A percentile compares a stretch with the other conserved stretches of the same genome.
These are phyloP conservation scores for Haplosporangium sp. DNA, from an alignment of 371 early-diverging fungal genomes.

Conservation along the genomic window DNA sequence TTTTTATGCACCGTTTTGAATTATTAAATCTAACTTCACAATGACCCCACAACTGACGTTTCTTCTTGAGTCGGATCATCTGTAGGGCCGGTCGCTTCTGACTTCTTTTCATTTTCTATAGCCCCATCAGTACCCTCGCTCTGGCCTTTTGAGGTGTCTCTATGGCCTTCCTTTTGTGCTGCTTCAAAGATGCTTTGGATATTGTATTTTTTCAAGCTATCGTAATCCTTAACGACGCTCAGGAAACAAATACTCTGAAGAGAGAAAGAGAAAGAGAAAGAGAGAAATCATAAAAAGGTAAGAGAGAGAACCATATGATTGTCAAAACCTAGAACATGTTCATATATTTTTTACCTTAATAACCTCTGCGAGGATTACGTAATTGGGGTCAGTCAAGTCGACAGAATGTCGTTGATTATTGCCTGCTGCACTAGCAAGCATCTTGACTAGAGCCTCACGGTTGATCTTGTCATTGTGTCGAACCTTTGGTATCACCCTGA, in stretches of 20 bases:
- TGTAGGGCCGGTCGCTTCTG: neutral
- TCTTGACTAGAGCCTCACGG: constrained; percentile 67
- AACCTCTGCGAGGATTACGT: constrained; percentile 75
- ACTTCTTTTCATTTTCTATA: neutral
- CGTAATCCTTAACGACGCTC: constrained; percentile 75
- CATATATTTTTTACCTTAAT: constrained; percentile 64
- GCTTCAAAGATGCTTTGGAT: constrained; percentile 67
- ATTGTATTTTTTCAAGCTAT: constrained; percentile 74
- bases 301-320: neutral
- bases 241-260: constrained; percentile 76
- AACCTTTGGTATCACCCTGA: constrained; percentile 72
- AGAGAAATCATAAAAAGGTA: neutral
- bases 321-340: neutral
- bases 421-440: constrained; percentile 68
- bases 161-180: neutral
- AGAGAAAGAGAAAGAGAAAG: constrained; percentile 5
- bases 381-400: constrained; percentile 71
- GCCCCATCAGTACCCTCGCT: neutral
- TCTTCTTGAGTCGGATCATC: neutral
- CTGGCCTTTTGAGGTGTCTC: neutral
- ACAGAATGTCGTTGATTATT: constrained; percentile 65
- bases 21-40: neutral
- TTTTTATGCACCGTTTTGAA: too few relatives aligned
- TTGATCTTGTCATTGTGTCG: constrained; percentile 72
- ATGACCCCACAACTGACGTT: neutral